These are phyloP conservation scores for Phyllosticta paracitricarpa DNA, from an alignment of 2,329 filamentous ascomycete genomes.

Conservation along the genomic window DNA sequence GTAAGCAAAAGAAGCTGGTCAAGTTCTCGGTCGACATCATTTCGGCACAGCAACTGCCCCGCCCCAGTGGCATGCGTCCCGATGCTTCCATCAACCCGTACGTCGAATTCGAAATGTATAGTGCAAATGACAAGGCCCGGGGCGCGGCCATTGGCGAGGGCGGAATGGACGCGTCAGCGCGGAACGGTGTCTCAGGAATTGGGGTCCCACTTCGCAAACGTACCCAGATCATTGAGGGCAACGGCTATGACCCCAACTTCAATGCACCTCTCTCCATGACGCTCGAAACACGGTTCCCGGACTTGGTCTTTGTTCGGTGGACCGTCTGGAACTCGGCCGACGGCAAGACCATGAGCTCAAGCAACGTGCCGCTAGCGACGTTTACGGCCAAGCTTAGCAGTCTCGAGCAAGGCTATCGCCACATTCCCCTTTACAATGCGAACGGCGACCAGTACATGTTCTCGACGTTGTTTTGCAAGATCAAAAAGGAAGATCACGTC, in stretches of 20 bases:
- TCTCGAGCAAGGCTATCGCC: conserved; percentile 85
- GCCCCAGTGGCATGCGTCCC: conserved; percentile 61
- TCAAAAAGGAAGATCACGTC: conserved; percentile 52
- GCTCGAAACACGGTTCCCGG: conserved; percentile 86
- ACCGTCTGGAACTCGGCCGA: conserved; percentile 80
- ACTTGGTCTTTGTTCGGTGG: conserved; percentile 87
- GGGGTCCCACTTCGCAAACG: conserved; percentile 66
- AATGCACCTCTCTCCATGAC: conserved; percentile 69
- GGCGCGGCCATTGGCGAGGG: conserved; percentile 58
- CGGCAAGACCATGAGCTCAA: conserved; percentile 49
- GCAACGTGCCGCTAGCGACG: conserved; percentile 60
- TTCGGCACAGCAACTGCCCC: conserved; percentile 89
- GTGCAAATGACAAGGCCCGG: conserved; percentile 83
- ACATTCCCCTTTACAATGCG: conserved; percentile 77
- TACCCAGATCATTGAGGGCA: conserved; percentile 72
- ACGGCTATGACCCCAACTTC: conserved; percentile 90
- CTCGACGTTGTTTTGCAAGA: conserved; percentile 85
- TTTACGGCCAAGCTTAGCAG: conserved; percentile 89
- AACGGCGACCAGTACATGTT: conserved; percentile 91
- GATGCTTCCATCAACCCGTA: conserved; percentile 81
- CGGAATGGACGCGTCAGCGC: conserved; percentile 53
- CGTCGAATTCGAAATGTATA: conserved; percentile 88
- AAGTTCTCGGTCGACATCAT: conserved; percentile 80
- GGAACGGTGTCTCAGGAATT: conserved; percentile 55
- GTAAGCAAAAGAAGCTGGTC: conserved; percentile 71